These are phyloP conservation scores for Bisporella sp. DNA, from an alignment of 2,329 filamentous ascomycete species.

Conservation along the genomic window DNA sequence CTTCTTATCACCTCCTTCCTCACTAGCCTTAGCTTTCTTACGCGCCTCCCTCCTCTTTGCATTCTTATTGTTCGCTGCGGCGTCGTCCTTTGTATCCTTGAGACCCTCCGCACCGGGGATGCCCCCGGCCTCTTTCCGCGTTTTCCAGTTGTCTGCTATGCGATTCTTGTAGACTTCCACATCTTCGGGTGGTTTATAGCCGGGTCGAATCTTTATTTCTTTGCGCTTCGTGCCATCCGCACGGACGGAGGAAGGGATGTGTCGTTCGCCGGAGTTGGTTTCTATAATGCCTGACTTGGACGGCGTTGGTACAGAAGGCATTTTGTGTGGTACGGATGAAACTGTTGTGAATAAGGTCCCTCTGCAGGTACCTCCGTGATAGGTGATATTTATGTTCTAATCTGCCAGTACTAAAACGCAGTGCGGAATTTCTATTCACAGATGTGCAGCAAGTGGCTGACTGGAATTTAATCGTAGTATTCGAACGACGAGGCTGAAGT, in stretches of 20 bases:
- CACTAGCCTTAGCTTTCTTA: slow-evolving; percentile 46
- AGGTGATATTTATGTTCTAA: no score
- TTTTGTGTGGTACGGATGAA: slow-evolving; percentile 10
- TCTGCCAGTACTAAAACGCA: no score
- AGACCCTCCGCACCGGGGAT: slow-evolving; percentile 68
- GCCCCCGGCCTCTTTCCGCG: slow-evolving; percentile 54
- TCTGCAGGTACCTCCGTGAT: no score
- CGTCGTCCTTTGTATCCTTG: slow-evolving; percentile 36
- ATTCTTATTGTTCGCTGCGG: slow-evolving; percentile 68
- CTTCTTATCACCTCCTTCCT: slow-evolving; percentile 13
- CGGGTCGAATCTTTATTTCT: slow-evolving; percentile 89
- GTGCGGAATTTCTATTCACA: no score
- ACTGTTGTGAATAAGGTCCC: no score
- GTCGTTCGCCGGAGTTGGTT: slow-evolving; percentile 67
- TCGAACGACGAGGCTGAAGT: no score
- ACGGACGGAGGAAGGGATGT: slow-evolving; percentile 81
- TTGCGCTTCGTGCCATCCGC: slow-evolving; percentile 87
- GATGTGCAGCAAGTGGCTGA: no score
- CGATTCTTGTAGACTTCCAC: slow-evolving; percentile 94
- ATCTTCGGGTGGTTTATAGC: slow-evolving; percentile 91
- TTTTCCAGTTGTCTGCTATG: slow-evolving; percentile 78
- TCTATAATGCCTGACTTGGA: slow-evolving; percentile 70
- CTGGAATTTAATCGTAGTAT: no score
- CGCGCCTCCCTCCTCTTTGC: slow-evolving; percentile 68
- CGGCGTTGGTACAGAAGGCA: slow-evolving; percentile 34